Percentiles rank a stretch among this genome's conserved stretches.
Conservation (phyloP, 2,329 filamentous ascomycete genomes). For the Aspergillus glaucus region DNA sequence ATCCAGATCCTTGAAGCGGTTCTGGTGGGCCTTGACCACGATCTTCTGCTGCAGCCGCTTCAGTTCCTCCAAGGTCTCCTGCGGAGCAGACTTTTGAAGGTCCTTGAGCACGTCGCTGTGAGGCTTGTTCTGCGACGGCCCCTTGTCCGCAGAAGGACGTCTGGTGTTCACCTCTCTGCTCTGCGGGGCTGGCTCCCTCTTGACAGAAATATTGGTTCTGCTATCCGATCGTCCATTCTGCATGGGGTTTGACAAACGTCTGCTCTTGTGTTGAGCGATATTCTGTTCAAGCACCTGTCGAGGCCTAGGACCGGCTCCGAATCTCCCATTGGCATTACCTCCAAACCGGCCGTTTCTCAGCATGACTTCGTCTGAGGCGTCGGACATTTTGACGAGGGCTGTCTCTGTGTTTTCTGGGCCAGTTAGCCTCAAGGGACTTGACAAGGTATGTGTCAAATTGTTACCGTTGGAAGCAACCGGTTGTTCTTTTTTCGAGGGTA, state of each 20-base stretch:
- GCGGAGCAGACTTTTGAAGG: conserved; percentile 1
- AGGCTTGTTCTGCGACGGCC: neutral
- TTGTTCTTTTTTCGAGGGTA: neutral
- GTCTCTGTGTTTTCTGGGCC: neutral
- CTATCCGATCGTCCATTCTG: neutral
- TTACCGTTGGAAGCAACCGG: neutral
- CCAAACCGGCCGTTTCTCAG: conserved; percentile 6
- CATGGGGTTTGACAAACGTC: neutral
- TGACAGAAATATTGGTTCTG: neutral
- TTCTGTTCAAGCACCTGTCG: neutral
- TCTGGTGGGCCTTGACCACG: conserved; percentile 10
- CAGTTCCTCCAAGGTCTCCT: conserved; percentile 15
- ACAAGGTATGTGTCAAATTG: no score
- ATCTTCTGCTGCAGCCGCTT: conserved; percentile 13
- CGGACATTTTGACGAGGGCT: conserved; percentile 1
- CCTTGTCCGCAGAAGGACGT: neutral
- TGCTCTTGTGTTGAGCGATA: no score
- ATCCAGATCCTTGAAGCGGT: conserved; percentile 5
- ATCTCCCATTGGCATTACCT: neutral
- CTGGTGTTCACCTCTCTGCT: neutral
- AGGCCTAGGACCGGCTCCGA: neutral
- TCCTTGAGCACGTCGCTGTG: neutral
- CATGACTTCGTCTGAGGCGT: conserved; percentile 18
- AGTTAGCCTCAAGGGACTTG: neutral
- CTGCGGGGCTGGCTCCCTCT: neutral